phyloP scores from a whole-genome alignment of 805 yeast genomes.

The Kuraishia cidri region DNA sequence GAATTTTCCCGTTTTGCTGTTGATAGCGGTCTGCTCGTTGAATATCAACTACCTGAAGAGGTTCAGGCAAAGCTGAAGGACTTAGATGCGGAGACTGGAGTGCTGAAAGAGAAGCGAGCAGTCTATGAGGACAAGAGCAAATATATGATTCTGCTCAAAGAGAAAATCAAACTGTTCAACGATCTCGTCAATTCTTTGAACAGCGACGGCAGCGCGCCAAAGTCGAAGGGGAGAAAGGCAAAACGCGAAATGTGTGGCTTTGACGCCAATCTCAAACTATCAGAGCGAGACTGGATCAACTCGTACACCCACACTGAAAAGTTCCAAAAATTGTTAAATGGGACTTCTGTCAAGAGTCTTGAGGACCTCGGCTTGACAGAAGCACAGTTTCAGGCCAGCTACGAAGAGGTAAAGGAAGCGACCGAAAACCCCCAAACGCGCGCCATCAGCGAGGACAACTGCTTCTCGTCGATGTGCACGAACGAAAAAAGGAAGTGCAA shows the following conservation, averaged over 20 bases:
- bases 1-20: slow-evolving; percentile 17
- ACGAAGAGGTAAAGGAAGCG: background rate
- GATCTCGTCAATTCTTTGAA: slow-evolving; percentile 19
- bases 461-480: slow-evolving; percentile 28
- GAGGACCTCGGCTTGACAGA: slow-evolving; percentile 3
- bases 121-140: slow-evolving; percentile 9
- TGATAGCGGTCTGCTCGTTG: background rate
- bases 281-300: slow-evolving; percentile 12
- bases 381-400: background rate
- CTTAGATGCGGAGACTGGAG: slow-evolving; percentile 11
- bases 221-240: slow-evolving; percentile 8
- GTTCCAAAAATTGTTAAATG: slow-evolving; percentile 4
- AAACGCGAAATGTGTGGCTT: slow-evolving; percentile 45
- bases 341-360: slow-evolving; percentile 3
- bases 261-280: slow-evolving; percentile 18
- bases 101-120: slow-evolving; percentile 7
- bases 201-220: slow-evolving; percentile 7
- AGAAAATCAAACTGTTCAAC: slow-evolving; percentile 25
- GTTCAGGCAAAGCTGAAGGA: slow-evolving; percentile 7
- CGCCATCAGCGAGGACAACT: background rate
- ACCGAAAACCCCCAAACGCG: background rate
- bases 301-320: slow-evolving; percentile 8
- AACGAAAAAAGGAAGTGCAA: slow-evolving; percentile 46
- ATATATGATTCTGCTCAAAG: slow-evolving; percentile 23
- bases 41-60: background rate